Percentiles rank a stretch among this genome's conserved stretches.
These are phyloP conservation scores for Melanogaster broomeanus DNA, from an alignment of 768 basidiomycete species.

Conservation along the genomic window DNA sequence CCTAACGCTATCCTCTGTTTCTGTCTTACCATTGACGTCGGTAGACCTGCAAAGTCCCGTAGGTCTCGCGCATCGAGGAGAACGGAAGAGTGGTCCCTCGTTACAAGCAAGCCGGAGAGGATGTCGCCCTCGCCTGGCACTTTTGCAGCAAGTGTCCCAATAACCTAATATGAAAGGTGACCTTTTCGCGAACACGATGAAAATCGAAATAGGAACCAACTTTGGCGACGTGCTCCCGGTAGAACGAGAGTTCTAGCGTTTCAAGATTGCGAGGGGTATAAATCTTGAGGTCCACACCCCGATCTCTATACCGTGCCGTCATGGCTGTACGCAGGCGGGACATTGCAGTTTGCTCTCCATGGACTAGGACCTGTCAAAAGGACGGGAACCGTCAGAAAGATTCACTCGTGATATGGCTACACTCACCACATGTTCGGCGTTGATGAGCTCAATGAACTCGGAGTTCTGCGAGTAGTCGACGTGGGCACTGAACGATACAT, in stretches of 20 bases:
- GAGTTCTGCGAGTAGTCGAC: conserved; percentile 96
- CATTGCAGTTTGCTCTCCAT: conserved; percentile 94
- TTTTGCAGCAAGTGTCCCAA: conserved; percentile 81
- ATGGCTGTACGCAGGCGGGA: conserved; percentile 81
- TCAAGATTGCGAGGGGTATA: conserved; percentile 93
- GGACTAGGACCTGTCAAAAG: conserved; percentile 73
- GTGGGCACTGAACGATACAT: conserved; percentile 95
- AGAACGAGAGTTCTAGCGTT: conserved; percentile 80
- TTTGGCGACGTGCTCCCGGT: conserved; percentile 88
- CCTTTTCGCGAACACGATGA: background rate
- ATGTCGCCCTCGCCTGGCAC: conserved; percentile 67
- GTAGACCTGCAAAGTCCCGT: conserved; percentile 83
- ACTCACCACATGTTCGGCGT: conserved; percentile 85
- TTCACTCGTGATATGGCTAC: conserved; percentile 1
- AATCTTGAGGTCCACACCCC: conserved; percentile 90
- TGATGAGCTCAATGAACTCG: conserved; percentile 91
- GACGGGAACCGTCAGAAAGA: background rate
- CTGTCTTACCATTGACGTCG: conserved; percentile 82
- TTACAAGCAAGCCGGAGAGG: conserved; percentile 82
- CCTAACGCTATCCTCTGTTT: conserved; percentile 78
- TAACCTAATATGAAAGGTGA: conserved; percentile 55
- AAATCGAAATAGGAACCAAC: conserved; percentile 39
- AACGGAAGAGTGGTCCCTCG: conserved; percentile 93
- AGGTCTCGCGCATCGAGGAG: conserved; percentile 89
- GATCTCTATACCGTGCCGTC: conserved; percentile 78